Percentiles rank a stretch among this genome's conserved stretches.
Conservation (phyloP, 495 filamentous ascomycete genomes). For the Neurospora tetrasperma region DNA sequence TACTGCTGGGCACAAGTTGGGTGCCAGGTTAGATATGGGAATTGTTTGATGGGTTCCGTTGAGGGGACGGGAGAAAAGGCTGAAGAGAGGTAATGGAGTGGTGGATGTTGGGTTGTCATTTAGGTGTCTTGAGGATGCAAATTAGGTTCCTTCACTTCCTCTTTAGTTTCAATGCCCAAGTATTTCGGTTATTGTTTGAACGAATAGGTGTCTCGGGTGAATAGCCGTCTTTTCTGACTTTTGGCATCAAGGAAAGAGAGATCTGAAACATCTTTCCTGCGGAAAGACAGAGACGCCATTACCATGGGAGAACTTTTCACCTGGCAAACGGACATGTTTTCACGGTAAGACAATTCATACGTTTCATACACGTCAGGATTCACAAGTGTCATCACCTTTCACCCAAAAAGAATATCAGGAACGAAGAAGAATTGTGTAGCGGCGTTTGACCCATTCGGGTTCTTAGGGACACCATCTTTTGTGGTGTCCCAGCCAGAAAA, state of each 20-base stretch:
- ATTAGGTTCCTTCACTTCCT: neutral
- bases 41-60: slow-evolving; percentile 8
- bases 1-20: slow-evolving; percentile 17
- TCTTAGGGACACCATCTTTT: neutral
- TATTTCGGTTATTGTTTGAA: too few relatives aligned
- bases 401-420: neutral
- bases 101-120: neutral
- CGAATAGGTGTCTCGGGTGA: neutral
- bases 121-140: neutral
- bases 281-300: neutral
- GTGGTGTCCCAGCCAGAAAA: neutral
- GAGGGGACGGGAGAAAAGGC: neutral
- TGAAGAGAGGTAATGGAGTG: neutral
- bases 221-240: neutral
- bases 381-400: neutral
- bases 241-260: neutral
- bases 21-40: slow-evolving; percentile 19
- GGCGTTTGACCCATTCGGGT: neutral
- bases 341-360: neutral
- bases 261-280: neutral
- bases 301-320: neutral
- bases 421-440: neutral
- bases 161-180: neutral
- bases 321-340: neutral
- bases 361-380: neutral